Base-by-base conservation (phyloP, 176 grass and related monocot genomes). In the Microstegium vimineum region DNA sequence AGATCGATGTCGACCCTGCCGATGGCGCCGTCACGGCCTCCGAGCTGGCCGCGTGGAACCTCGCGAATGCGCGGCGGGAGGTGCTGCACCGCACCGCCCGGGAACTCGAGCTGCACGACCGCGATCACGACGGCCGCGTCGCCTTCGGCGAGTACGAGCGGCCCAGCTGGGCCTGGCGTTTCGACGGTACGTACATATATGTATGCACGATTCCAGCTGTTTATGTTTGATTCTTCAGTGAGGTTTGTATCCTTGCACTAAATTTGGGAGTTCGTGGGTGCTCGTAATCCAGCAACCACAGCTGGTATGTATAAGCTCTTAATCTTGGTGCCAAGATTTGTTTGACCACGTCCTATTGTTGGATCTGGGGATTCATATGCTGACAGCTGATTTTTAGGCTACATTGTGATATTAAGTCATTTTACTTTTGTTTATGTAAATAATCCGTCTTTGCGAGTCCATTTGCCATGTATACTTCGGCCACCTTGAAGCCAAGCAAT, bases 71-170 rank as follows among this genome's bases (percentile, higher is more conserved):
- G 64, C 85, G 76, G 28, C 78, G 65, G 52, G 89, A 93, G 75
- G 91, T 91, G 62, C 45, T 99, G 40, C 96, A 99, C 76, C 82
- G 93, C 54, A 91, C 85, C 31, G 60, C 80, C 54, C 77, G 93
- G 86, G 91, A 99, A 57, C 86, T 99, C 83, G 91, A 95, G 37
- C 86, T 99, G 52, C 93, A 99, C 71, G 96, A 99, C 84, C 92
- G 85, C 74, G 83, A 95, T 49, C 89, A 83, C 77, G 93, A 93
- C 51, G 93, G 96, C 27, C 89, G 85, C 60, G 33, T 99, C 37
- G 90, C 90, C 42, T 89, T 92, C 75, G 66, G 79, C 30, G 96
- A 99, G 89, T 99, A 95, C 69, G 85, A 95, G 85, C 71, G 84
- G 37, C 93, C 96, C 18, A 93, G 89, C 62, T 95, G 92, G 92